Evolutionary conservation across 2,329 filamentous ascomycete genomes (phyloP).

Genomic region (Nakataea oryzae): DNA sequence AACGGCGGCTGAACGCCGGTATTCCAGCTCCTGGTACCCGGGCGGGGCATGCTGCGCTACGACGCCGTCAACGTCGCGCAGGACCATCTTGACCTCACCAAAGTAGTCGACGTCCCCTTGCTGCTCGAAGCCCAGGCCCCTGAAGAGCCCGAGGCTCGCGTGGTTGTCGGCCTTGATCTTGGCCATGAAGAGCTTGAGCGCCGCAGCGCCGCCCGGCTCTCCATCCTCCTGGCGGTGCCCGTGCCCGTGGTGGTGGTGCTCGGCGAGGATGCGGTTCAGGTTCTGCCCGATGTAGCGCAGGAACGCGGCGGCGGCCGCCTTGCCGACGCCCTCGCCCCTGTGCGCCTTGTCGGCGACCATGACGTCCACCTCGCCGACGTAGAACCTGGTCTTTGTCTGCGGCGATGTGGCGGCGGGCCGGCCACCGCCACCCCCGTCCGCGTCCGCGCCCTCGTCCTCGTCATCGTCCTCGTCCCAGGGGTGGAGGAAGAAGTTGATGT

Average conservation of each 20-base stretch:
- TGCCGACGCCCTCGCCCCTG: slow-evolving; percentile 55
- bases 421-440: too few relatives aligned
- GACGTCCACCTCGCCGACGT: slow-evolving; percentile 68
- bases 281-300: slow-evolving; percentile 55
- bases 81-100: slow-evolving; percentile 43
- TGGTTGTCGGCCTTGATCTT: slow-evolving; percentile 45
- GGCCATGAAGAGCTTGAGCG: slow-evolving; percentile 19
- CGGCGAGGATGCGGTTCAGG: slow-evolving; percentile 40
- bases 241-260: slow-evolving; percentile 32
- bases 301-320: slow-evolving; percentile 55
- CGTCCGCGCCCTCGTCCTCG: slow-evolving; percentile 13
- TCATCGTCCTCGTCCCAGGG: slow-evolving; percentile 41
- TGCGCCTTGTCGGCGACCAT: slow-evolving; percentile 61
- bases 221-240: not conserved
- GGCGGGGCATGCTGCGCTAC: slow-evolving; percentile 5
- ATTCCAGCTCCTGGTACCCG: slow-evolving; percentile 14
- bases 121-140: slow-evolving; percentile 38
- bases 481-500: slow-evolving; percentile 74
- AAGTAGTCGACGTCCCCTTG: slow-evolving; percentile 47
- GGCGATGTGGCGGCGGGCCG: too few relatives aligned
- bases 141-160: slow-evolving; percentile 40
- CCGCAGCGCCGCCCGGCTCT: not conserved
- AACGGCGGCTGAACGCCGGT: slow-evolving; percentile 5
- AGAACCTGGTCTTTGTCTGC: slow-evolving; percentile 7
- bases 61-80: slow-evolving; percentile 13